These are phyloP conservation scores for Aspergillus transmontanensis DNA, from an alignment of 2,329 filamentous ascomycete species.

Conservation along the genomic window DNA sequence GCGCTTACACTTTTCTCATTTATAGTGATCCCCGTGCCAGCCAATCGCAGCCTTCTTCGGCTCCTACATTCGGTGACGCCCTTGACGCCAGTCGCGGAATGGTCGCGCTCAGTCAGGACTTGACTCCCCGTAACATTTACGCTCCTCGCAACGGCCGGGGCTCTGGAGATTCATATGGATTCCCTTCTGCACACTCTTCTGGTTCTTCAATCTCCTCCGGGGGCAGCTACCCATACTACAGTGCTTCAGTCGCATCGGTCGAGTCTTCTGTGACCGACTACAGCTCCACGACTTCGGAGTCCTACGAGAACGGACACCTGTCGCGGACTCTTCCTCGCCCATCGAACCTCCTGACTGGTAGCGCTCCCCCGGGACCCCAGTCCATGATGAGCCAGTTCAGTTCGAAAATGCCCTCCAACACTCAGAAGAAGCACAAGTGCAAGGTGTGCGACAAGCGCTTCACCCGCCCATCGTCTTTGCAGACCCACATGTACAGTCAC, in stretches of 20 bases:
- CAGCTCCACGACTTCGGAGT: slow-evolving; percentile 82
- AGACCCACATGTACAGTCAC: slow-evolving; percentile 98
- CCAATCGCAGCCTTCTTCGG: slow-evolving; percentile 54
- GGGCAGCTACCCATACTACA: slow-evolving; percentile 83
- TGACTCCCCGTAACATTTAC: slow-evolving; percentile 87
- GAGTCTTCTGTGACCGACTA: slow-evolving; percentile 89
- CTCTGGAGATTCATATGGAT: slow-evolving; percentile 86
- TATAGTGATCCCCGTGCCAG: slow-evolving; percentile 39
- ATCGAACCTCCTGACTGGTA: slow-evolving; percentile 63
- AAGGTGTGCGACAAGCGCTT: slow-evolving; percentile 98
- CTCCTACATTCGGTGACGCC: slow-evolving; percentile 79
- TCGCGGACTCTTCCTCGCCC: slow-evolving; percentile 84
- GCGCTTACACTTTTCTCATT: slow-evolving; percentile 19
- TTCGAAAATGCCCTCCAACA: slow-evolving; percentile 92
- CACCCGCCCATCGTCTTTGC: slow-evolving; percentile 87
- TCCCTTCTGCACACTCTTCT: slow-evolving; percentile 84
- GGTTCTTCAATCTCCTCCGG: slow-evolving; percentile 89
- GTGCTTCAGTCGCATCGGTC: slow-evolving; percentile 68
- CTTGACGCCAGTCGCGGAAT: slow-evolving; percentile 93
- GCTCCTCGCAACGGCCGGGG: slow-evolving; percentile 68
- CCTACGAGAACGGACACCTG: slow-evolving; percentile 70
- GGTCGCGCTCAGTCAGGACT: slow-evolving; percentile 91
- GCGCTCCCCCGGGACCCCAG: slow-evolving; percentile 78
- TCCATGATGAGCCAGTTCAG: slow-evolving; percentile 99
- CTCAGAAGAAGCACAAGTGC: slow-evolving; percentile 99